Evolutionary conservation across 2,329 filamentous ascomycete genomes (phyloP).

Genomic region (Sporothrix protearum): DNA sequence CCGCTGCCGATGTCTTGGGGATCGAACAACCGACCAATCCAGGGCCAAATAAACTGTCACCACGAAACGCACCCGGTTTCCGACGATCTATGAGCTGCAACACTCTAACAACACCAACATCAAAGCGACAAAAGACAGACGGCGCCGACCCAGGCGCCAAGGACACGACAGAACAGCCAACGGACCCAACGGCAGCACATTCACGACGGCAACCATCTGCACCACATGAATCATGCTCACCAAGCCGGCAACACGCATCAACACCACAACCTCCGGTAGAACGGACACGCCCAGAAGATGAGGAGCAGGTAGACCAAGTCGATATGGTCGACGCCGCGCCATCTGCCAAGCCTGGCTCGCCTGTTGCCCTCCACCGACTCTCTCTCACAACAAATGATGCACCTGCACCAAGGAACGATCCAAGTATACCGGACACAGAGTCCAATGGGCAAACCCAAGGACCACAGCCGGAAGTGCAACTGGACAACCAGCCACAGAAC

Average conservation of each 20-base stretch:
- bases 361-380: background rate
- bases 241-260: constrained; percentile 36
- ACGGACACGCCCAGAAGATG: background rate
- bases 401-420: constrained; percentile 24
- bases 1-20: background rate
- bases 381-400: constrained; percentile 29
- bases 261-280: background rate
- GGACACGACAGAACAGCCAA: background rate
- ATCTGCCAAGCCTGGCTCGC: background rate
- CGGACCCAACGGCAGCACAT: background rate
- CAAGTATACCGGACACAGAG: constrained; percentile 18
- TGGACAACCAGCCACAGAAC: background rate
- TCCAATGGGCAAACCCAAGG: background rate
- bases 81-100: constrained; percentile 65
- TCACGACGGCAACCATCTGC: background rate
- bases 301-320: background rate
- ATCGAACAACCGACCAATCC: background rate
- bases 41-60: constrained; percentile 34
- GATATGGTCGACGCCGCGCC: background rate
- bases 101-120: constrained; percentile 53
- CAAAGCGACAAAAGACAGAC: constrained; percentile 61
- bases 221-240: background rate
- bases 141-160: constrained; percentile 30
- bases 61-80: constrained; percentile 35
- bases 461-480: background rate